A percentile compares a stretch with the other conserved stretches of the same genome.
Conservation (phyloP, 441 rosid species). For the Hura crepitans region DNA sequence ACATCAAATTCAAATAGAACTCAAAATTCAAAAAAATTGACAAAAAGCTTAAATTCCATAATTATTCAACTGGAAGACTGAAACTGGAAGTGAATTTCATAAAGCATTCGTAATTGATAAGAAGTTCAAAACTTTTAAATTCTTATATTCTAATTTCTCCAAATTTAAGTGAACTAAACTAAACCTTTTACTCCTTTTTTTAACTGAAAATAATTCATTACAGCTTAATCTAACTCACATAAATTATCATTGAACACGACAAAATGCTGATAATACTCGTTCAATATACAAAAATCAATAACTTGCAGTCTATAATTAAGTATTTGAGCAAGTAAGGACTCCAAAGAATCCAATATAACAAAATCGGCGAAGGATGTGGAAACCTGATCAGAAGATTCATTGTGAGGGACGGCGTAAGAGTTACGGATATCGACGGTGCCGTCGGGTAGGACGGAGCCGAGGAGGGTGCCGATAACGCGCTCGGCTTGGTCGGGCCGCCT, state of each 20-base stretch:
- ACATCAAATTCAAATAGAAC: neutral
- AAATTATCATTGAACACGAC: neutral
- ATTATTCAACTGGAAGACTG: neutral
- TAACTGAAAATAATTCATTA: neutral
- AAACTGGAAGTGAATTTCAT: neutral
- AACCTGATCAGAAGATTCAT: conserved; percentile 72
- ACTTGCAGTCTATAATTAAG: neutral
- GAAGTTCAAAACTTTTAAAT: too few species aligned
- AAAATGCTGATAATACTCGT: neutral
- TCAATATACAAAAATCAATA: neutral
- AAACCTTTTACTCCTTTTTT: neutral
- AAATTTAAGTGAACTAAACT: too few species aligned
- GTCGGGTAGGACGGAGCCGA: conserved; percentile 75
- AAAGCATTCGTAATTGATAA: too few species aligned
- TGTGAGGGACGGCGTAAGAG: conserved; percentile 93
- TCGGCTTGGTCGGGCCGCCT: conserved; percentile 96
- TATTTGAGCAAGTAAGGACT: too few species aligned
- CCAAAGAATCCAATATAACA: neutral
- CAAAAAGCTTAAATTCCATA: neutral
- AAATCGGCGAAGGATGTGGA: neutral
- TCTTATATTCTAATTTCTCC: neutral
- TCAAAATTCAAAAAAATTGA: neutral
- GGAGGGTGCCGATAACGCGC: conserved; percentile 90
- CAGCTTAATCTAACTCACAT: neutral
- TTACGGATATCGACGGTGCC: conserved; percentile 90